Base-by-base conservation (phyloP, 2,329 filamentous ascomycete genomes). In the Clarireedia paspali region DNA sequence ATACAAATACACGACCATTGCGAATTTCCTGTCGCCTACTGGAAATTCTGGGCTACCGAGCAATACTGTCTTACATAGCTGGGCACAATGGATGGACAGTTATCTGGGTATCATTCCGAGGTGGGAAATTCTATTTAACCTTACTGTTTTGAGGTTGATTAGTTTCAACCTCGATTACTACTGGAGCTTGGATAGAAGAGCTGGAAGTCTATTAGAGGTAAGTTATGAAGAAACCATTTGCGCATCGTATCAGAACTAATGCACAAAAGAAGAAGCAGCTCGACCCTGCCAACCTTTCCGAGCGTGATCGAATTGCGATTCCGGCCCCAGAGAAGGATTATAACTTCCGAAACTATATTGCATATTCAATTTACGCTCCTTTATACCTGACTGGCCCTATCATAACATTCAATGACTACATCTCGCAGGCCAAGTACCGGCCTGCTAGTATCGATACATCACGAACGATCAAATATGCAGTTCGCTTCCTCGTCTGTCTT, bases 151-250 rank as follows among this genome's bases (percentile, higher is more conserved):
- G 55, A 85, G 94, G 5, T 77, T 97, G 48, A 91, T 99, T 65
- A 96, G 92, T 70, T 99, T 96, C 79, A 97, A 97, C 70, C 72
- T 99, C 68, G 94, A 99, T 72, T 91, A 95, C 70, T 92, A 95
- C 70, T 99, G 94, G 92, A 94, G 89, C 65, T 71, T 88, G 2
- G 83, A 88, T 61, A 78, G 82, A 57, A 73, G 72, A 58, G 75
- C 76, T 24, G 73, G 80, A 27, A 91, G 83, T 65, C 79, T 87
- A 7, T 71, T 96, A 44, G 92, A 97, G 85, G 94, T 97, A 82
- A 70, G 82, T 73, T 4, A 24, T 38, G 40, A 36, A 38, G 12
- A 53, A 42, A 38, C 6, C 34, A 39, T 47, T 20, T 15, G 26
- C 40, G 24, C 39, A 46, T 48, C 23, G 30, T 34, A 34, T 49